phyloP scores from a whole-genome alignment of 495 filamentous ascomycete species.

The Neurospora intermedia region DNA sequence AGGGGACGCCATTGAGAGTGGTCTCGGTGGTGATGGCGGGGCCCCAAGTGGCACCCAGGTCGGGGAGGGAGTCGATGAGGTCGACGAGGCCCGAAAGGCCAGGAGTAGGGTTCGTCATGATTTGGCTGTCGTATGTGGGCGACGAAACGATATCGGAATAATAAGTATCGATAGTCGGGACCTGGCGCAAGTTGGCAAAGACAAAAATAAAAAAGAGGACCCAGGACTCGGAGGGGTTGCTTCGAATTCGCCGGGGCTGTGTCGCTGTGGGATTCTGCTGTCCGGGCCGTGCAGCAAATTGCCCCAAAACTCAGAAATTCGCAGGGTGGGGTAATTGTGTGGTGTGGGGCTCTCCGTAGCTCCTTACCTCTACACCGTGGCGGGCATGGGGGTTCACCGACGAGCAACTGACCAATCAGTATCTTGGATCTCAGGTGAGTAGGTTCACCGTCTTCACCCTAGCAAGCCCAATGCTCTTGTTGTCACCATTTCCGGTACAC shows the following conservation, averaged over 20 bases:
- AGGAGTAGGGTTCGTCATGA: constrained; percentile 16
- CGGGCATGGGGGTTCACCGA: neutral
- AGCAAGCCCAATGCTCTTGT: neutral
- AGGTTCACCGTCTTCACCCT: neutral
- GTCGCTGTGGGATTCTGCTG: neutral
- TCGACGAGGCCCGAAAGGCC: constrained; percentile 35
- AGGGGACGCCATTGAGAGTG: constrained; percentile 85
- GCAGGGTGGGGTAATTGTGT: constrained; percentile 19
- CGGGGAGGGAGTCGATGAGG: constrained; percentile 47
- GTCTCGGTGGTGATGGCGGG: constrained; percentile 71
- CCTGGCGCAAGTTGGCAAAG: neutral
- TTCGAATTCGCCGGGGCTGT: neutral
- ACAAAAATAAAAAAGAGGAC: neutral
- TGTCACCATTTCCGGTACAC: neutral
- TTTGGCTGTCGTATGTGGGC: neutral
- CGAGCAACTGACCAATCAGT: neutral
- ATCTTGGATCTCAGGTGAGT: neutral
- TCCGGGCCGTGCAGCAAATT: neutral
- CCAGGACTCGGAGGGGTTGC: neutral
- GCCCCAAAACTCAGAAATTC: constrained; percentile 17
- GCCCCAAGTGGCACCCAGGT: constrained; percentile 67
- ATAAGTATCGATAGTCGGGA: constrained; percentile 1
- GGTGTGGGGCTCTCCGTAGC: constrained; percentile 7
- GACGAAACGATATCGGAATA: neutral
- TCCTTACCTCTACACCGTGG: neutral